Base-by-base conservation (phyloP, 164 flowering plant species). In the Amborella trichopoda region DNA sequence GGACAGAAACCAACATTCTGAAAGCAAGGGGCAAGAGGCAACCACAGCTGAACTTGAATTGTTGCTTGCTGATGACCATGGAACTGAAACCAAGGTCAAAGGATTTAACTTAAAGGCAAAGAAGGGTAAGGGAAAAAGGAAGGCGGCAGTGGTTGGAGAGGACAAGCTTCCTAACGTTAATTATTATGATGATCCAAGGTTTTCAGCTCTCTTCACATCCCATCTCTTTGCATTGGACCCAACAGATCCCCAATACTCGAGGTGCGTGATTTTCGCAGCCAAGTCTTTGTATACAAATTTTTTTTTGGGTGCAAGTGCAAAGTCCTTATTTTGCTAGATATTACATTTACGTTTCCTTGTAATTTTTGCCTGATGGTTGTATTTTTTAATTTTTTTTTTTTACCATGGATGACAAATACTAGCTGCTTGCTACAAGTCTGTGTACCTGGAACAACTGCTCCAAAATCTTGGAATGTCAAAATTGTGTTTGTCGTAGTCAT, bases 1-100 rank as follows among this genome's bases (percentile, higher is more conserved):
- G 22, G 22, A n/a, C 14, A 21, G n/a, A 26, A 48, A 40, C 28
- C 46, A 40, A 13, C 16, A 14, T 16, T 33, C 4, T 11, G 4
- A 26, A 23, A 60, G 63, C 28, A 51, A 39, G 59, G 88, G 69
- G 68, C 78, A 65, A 19, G 87, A 65, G 63, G 91, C 81, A 23
- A 84, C 76, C 62, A 64, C 37, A 65, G 86, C 76, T 26, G 99
- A 84, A 73, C 88, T 91, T 33, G 99, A 91, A 63, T 52, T 91
- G 58, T 62, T 87, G 45, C 69, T 80, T 25, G 84, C 90, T 38
- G 95, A 84, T 62, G 96, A 78, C 21, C 66, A 68, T n/a, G 84
- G 70, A 30, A 52, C 57, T 18, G 72, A 75, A 23, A 52, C 45
- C 10, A 59, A 53, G 46, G 23, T 77, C 16, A 91, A 74, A 65